Evolutionary conservation across 2,329 filamentous ascomycete species (phyloP), one percentile per base, ranked within the genome.

Genomic region (Coleophoma eucalyptorum): DNA sequence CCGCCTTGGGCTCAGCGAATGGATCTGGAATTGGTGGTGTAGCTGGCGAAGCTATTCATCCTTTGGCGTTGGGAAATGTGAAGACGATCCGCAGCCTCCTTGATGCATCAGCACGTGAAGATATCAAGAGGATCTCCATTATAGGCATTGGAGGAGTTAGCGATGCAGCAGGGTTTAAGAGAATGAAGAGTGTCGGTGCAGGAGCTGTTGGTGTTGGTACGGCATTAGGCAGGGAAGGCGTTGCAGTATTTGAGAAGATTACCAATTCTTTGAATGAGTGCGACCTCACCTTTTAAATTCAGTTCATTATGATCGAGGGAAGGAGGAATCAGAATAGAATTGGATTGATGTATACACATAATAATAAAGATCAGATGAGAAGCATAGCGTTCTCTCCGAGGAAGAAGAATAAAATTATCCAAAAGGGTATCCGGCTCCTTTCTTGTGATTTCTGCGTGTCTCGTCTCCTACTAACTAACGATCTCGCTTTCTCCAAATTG

Each of bases 41-140:
- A 69, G 88, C 86, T 0, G 89, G 89, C 0, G 77, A 85, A 11
- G 78, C 86, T 16, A 68, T 93, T 41, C 89, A 92, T 67, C 83
- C 87, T 0, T 69, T 93, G 0, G 84, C 87, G 0, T 67, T 93
- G 31, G 89, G 89, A 0, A 93, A 92, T 59, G 88, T 92, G 32
- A 73, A 73, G n/a, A 84, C 80, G 1, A 74, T 93, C n/a, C 69
- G 83, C 18, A 66, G 64, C 18, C 63, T 87, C 68, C 65, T 92
- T 15, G 79, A 85, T 56, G 45, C 34, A 6, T 55, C 49, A 12
- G 66, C 69, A 33, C 61, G 74, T 13, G 60, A 70, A 0, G 52
- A 66, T 50, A 66, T 89, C 44, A 66, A 66, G 10, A 70, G 76
- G n/a, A 72, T 92, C 20, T 70, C 72, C 15, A 73, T 92, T 31